phyloP scores from a whole-genome alignment of 75 land plant genomes.

The Pinus albicaulis region DNA sequence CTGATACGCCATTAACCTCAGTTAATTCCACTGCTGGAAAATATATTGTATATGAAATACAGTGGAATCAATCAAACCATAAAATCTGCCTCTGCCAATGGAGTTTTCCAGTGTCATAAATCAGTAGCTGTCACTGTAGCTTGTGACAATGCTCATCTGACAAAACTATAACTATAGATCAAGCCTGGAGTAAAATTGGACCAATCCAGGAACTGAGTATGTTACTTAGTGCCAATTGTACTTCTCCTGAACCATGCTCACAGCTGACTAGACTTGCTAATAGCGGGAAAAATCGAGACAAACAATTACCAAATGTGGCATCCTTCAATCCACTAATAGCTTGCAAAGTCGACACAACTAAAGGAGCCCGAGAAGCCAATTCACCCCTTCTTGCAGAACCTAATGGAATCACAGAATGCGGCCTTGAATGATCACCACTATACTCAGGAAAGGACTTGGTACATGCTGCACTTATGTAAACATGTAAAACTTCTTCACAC shows the following conservation, averaged over 20 bases:
- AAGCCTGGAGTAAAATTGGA: slow-evolving; percentile 31
- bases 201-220: slow-evolving; percentile 68
- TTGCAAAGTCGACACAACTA: slow-evolving; percentile 47
- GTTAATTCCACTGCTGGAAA: no score
- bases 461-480: slow-evolving; percentile 46
- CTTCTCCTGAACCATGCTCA: slow-evolving; percentile 80
- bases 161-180: background rate
- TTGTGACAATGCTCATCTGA: no score
- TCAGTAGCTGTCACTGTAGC: no score
- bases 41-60: no score
- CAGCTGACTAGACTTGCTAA: slow-evolving; percentile 62
- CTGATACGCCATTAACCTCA: no score
- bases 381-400: slow-evolving; percentile 67
- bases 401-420: slow-evolving; percentile 62
- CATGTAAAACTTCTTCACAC: slow-evolving; percentile 56
- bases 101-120: no score
- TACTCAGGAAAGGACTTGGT: slow-evolving; percentile 2
- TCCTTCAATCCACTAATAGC: slow-evolving; percentile 37
- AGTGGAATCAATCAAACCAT: no score
- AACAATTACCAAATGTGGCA: slow-evolving; percentile 37
- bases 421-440: slow-evolving; percentile 1
- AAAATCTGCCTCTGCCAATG: no score
- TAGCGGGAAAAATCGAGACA: slow-evolving; percentile 54
- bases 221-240: slow-evolving; percentile 47
- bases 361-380: slow-evolving; percentile 60